Conservation (phyloP, 2,329 filamentous ascomycete species). For the Venturiaceae sp. region DNA sequence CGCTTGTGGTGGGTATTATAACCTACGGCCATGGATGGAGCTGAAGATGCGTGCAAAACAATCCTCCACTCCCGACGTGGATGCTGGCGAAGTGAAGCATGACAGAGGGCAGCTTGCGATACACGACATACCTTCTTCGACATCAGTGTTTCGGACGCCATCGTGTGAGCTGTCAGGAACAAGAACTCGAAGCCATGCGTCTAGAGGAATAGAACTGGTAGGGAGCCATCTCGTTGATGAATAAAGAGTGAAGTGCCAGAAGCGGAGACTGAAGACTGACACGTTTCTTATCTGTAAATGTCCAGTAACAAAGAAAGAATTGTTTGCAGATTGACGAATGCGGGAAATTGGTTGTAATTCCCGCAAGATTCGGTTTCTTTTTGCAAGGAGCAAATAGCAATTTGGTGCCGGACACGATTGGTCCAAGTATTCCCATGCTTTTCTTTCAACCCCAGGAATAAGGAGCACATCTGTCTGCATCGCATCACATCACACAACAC, state of each 20-base stretch:
- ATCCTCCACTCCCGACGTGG: neutral
- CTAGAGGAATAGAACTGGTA: slow-evolving; percentile 1
- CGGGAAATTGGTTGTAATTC: neutral
- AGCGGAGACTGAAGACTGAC: neutral
- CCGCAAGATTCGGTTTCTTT: neutral
- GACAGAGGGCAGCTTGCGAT: slow-evolving; percentile 23
- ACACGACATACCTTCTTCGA: slow-evolving; percentile 47
- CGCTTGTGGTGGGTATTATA: slow-evolving; percentile 55
- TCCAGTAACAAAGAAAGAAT: neutral
- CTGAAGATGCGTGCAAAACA: slow-evolving; percentile 21
- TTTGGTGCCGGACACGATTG: neutral
- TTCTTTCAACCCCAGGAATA: neutral
- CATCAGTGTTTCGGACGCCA: slow-evolving; percentile 53
- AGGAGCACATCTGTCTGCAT: neutral
- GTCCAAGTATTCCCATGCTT: too few species aligned
- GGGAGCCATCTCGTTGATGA: neutral
- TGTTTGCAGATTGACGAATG: neutral
- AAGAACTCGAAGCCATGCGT: neutral
- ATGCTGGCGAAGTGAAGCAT: neutral
- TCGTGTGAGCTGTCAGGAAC: slow-evolving; percentile 23
- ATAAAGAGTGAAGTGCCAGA: slow-evolving; percentile 1
- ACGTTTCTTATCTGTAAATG: slow-evolving; percentile 1
- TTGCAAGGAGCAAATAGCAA: neutral
- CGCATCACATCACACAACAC: too few species aligned
- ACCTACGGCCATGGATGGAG: slow-evolving; percentile 48